Base-by-base conservation (phyloP, 2,329 filamentous ascomycete species). In the Xylariomycetidae sp. region DNA sequence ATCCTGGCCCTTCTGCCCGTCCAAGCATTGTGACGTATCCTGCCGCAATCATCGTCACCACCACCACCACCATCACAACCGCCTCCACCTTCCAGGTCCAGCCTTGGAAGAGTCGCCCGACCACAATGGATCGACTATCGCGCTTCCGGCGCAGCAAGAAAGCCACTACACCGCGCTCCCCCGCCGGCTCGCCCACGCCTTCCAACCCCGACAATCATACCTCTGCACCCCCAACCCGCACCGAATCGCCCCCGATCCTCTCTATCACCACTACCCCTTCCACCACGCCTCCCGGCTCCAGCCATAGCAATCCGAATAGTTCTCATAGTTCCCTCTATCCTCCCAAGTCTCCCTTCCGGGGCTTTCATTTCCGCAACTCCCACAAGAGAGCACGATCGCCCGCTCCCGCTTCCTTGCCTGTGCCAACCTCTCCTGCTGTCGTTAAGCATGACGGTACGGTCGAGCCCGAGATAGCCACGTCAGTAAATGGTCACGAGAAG, bases 371-470 rank as follows among this genome's bases (percentile, higher is more conserved):
- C 32, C 62, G 64, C 34, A 56, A 61, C 34, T 60, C 66, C 16
- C 57, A 63, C 34, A 73, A 73, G 55, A 66, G 70, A 49, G 65
- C 66, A 37, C 62, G 63, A 32, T 70, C 70, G 13, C 61, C 61
- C 7, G 42, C 48, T 7, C 40, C 53, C 3, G 45, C 44, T 13
- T 45, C 49, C 15, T 36, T 49, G 16, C 40, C 45, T 12, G 33
- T 41, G 6, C 45, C 53, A 6, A 41, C 41, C 27, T 42, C 42
- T 7, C 46, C 53, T 22, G 42, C 48, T 15, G 50, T 61, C 37
- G 58, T 64, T 23, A 54, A 51, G 33, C 62, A 62, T 18, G 59
- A 66, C 41, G 57, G 57, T 25, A 48, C 53, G 31, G 45, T 51
- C 10, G 54, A 53, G 18, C 43, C 40, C 31, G 41, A 49, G 16